phyloP scores from a whole-genome alignment of 148 eudicot genomes.

The Chenopodium album region DNA sequence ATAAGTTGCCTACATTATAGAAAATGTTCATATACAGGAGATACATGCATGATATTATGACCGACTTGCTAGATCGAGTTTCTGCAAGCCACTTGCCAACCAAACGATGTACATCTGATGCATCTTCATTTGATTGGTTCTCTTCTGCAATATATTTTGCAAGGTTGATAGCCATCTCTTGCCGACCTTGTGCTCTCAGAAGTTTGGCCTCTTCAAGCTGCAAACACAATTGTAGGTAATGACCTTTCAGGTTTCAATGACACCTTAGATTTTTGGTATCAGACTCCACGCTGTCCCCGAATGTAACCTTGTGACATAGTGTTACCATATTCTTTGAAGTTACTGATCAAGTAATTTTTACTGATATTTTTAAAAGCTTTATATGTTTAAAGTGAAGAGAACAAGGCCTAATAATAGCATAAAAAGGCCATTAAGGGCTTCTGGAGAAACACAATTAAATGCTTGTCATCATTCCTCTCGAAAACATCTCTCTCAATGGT shows the following conservation, averaged over 20 bases:
- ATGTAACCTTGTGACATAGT: neutral
- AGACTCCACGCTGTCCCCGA: neutral
- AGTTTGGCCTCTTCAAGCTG: slow-evolving; percentile 99
- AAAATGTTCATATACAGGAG: slow-evolving; percentile 2
- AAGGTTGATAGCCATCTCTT: slow-evolving; percentile 90
- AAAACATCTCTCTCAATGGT: neutral
- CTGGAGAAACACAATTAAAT: no score
- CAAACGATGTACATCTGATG: slow-evolving; percentile 85
- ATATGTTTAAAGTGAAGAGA: no score
- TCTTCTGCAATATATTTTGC: slow-evolving; percentile 75
- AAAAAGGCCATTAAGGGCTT: no score
- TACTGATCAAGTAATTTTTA: no score
- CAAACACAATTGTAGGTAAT: slow-evolving; percentile 9
- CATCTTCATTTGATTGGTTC: slow-evolving; percentile 51
- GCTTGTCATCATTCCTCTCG: neutral
- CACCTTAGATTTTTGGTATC: neutral
- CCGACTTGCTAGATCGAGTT: slow-evolving; percentile 94
- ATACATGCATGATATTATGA: slow-evolving; percentile 16
- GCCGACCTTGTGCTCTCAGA: slow-evolving; percentile 90
- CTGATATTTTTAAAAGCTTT: no score
- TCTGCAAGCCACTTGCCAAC: slow-evolving; percentile 99
- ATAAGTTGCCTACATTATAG: slow-evolving; percentile 1
- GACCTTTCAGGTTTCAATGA: neutral
- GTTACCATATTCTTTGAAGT: neutral
- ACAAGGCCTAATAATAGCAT: no score